phyloP scores from a whole-genome alignment of 768 basidiomycete species.

The Xerocomellus chrysenteron region DNA sequence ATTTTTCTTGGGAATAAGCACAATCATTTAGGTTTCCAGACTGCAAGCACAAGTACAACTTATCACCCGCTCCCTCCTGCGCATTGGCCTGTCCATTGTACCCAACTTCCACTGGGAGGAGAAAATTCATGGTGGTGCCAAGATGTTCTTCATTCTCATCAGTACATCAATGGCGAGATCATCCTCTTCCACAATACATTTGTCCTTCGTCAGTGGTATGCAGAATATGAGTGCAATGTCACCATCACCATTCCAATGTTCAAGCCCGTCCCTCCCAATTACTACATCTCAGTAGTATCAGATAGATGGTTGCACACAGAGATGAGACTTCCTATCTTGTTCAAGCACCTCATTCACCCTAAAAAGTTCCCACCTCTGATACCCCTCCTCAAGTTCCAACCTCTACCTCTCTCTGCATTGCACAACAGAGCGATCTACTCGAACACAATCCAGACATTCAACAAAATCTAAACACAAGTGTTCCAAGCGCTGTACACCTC shows the following conservation, averaged over 20 bases:
- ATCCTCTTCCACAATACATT: constrained; percentile 95
- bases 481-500: constrained; percentile 97
- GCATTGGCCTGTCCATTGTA: constrained; percentile 89
- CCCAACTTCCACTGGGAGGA: constrained; percentile 99
- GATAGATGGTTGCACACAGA: constrained; percentile 96
- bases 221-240: constrained; percentile 91
- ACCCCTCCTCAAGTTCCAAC: constrained; percentile 87
- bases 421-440: constrained; percentile 89
- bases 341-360: constrained; percentile 96
- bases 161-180: constrained; percentile 96
- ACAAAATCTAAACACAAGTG: constrained; percentile 99
- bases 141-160: constrained; percentile 90
- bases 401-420: constrained; percentile 84
- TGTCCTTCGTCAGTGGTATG: constrained; percentile 87
- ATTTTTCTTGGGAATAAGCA: not conserved
- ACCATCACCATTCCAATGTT: constrained; percentile 96
- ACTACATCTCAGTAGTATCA: constrained; percentile 93
- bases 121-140: constrained; percentile 83
- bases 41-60: constrained; percentile 96
- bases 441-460: constrained; percentile 79
- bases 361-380: constrained; percentile 95
- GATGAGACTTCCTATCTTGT: constrained; percentile 91
- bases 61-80: constrained; percentile 88
- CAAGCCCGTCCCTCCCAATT: constrained; percentile 97
- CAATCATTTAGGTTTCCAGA: constrained; percentile 35